These are phyloP conservation scores for Nicotiana obtusifolia DNA, from an alignment of 257 asterid genomes.

Conservation along the genomic window DNA sequence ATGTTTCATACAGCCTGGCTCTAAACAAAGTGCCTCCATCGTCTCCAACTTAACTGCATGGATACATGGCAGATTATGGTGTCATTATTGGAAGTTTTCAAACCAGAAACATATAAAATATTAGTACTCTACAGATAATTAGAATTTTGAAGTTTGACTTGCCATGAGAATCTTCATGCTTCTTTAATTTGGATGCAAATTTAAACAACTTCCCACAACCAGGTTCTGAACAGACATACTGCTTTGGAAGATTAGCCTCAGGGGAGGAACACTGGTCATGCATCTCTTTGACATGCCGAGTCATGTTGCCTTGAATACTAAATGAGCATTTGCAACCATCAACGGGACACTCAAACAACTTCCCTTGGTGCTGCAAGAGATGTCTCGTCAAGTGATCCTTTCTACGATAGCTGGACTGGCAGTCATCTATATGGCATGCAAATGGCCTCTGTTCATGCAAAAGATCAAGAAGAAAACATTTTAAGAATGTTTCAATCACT, in stretches of 20 bases:
- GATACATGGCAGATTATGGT: background rate
- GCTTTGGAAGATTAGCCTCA: slow-evolving; percentile 29
- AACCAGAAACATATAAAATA: background rate
- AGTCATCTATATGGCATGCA: slow-evolving; percentile 66
- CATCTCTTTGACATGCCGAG: slow-evolving; percentile 59
- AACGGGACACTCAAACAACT: slow-evolving; percentile 54
- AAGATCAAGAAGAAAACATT: background rate
- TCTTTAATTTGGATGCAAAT: slow-evolving; percentile 55
- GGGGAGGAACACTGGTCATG: slow-evolving; percentile 40
- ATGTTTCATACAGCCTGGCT: slow-evolving; percentile 77
- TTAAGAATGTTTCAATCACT: background rate
- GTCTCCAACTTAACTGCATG: slow-evolving; percentile 71
- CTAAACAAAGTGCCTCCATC: slow-evolving; percentile 69
- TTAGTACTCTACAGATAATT: background rate
- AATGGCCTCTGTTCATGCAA: slow-evolving; percentile 62
- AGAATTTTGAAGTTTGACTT: slow-evolving; percentile 4
- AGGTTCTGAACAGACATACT: slow-evolving; percentile 51
- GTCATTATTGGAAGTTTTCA: background rate
- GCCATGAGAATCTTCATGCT: slow-evolving; percentile 84
- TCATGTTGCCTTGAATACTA: slow-evolving; percentile 54
- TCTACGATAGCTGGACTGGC: slow-evolving; percentile 73
- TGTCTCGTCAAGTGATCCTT: slow-evolving; percentile 81
- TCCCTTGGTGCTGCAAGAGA: slow-evolving; percentile 77
- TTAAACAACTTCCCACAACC: slow-evolving; percentile 83
- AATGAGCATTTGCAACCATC: slow-evolving; percentile 48